A percentile compares a stretch with the other conserved stretches of the same genome.
phyloP scores from a whole-genome alignment of 2,329 filamentous ascomycete genomes.

The Teratosphaeria gauchensis region DNA sequence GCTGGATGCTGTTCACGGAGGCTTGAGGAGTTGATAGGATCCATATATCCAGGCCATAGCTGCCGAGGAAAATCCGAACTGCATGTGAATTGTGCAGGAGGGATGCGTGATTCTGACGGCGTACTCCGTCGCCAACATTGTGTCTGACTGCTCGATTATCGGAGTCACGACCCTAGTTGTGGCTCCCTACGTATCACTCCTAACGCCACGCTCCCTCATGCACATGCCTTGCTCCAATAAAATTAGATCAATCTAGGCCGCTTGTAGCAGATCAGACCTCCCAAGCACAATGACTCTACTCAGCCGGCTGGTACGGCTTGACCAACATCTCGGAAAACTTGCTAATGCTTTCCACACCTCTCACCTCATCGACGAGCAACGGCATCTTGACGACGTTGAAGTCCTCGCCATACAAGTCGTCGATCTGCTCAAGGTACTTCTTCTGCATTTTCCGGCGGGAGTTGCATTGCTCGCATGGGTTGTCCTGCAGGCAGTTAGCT shows the following conservation, averaged over 20 bases:
- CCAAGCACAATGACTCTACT: constrained; percentile 3
- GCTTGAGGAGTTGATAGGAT: too few species aligned
- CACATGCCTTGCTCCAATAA: neutral
- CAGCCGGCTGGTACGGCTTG: constrained; percentile 61
- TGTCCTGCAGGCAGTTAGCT: constrained; percentile 37
- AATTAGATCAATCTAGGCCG: neutral
- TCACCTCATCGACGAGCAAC: constrained; percentile 84
- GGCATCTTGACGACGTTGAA: constrained; percentile 99
- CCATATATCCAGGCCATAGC: too few species aligned
- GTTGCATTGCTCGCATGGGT: constrained; percentile 89
- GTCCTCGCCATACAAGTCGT: constrained; percentile 90
- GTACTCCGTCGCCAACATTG: too few species aligned
- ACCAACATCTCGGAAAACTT: constrained; percentile 82
- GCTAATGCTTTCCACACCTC: constrained; percentile 88
- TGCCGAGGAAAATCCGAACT: too few species aligned
- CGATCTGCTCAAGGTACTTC: constrained; percentile 98
- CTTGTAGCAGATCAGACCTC: neutral
- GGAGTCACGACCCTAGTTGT: neutral
- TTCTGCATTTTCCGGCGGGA: constrained; percentile 95
- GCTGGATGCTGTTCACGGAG: too few species aligned
- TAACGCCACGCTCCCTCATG: neutral
- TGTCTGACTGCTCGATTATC: neutral
- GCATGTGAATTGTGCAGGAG: too few species aligned
- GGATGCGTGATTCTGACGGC: too few species aligned
- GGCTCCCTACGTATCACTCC: neutral